phyloP scores from a whole-genome alignment of 768 basidiomycete genomes.

The Tylopilus rubrobrunneus region DNA sequence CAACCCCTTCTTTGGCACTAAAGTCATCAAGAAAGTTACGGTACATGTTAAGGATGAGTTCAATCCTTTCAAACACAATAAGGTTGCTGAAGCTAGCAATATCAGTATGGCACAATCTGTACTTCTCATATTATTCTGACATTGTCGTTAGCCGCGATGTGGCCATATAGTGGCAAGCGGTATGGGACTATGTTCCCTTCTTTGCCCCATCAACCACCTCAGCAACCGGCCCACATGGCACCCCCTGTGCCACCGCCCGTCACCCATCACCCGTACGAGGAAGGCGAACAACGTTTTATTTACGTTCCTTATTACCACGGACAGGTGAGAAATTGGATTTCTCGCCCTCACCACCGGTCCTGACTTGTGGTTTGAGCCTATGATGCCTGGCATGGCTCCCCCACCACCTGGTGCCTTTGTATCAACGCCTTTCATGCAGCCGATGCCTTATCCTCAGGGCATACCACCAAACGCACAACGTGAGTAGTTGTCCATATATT shows the following conservation, averaged over 20 bases:
- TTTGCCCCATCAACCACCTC: constrained; percentile 53
- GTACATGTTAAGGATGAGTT: constrained; percentile 96
- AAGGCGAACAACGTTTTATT: constrained; percentile 67
- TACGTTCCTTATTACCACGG: constrained; percentile 83
- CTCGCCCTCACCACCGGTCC: neutral
- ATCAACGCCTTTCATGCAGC: constrained; percentile 78
- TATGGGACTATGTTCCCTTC: constrained; percentile 76
- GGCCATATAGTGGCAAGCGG: constrained; percentile 90
- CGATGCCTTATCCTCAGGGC: constrained; percentile 75
- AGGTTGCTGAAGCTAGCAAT: constrained; percentile 69
- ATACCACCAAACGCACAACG: constrained; percentile 74
- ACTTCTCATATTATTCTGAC: neutral
- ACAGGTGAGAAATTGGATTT: constrained; percentile 43
- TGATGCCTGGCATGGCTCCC: constrained; percentile 84
- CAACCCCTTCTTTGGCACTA: constrained; percentile 90
- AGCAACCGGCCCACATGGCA: constrained; percentile 62
- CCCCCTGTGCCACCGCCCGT: constrained; percentile 66
- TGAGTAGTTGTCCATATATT: constrained; percentile 6
- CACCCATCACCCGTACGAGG: constrained; percentile 75
- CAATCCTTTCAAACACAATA: constrained; percentile 90
- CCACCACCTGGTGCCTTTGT: constrained; percentile 80
- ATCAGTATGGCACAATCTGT: constrained; percentile 53
- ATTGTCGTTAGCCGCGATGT: constrained; percentile 53
- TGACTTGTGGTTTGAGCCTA: constrained; percentile 44
- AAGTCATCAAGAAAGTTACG: constrained; percentile 67